Evolutionary conservation across 164 flowering plant genomes (phyloP), one percentile per base, ranked within the genome.

Genomic region (Vitis cinerea): DNA sequence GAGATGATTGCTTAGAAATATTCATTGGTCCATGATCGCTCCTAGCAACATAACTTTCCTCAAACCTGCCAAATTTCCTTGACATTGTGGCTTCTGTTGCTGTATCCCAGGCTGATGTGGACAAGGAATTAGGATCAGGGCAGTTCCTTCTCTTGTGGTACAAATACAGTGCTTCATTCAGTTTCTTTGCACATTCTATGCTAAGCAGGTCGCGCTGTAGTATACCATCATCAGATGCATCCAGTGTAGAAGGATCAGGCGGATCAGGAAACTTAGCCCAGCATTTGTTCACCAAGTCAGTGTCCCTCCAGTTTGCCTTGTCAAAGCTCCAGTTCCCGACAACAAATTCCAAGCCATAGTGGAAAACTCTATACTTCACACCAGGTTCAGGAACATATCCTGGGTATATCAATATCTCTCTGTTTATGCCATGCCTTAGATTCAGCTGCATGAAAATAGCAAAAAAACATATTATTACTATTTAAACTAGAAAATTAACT

Each of bases 251-350:
- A 53, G 93, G 85, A 65, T 90, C 88, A 49, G 97, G 98, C 50
- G 98, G 98, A 52, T 89, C 99, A 2, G 98, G 98, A 78, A 95
- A 93, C 83, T 83, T 83, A 48, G 95, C 85, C 98, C 97, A 91
- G 81, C 99, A 95, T 27, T 79, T 85, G 79, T 95, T 89, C 10
- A 91, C 89, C 78, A 93, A 27, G 57, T 93, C 99, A n/a, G 50
- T 67, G 10, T 83, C 72, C 73, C 97, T 87, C 97, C 93, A 93
- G 27, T 88, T 86, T 48, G 98, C 97, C 80, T 95, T 95, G 65
- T 95, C 98, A 79, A 93, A 95, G 79, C 97, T 93, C 98, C 98
- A 95, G 65, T 91, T 88, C 47, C 97, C 97, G 31, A 93, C 92
- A 30, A 67, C 72, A 66, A 84, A 95, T 68, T 88, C 85, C 61